Evolutionary conservation across 441 rosid genomes (phyloP).

Genomic region (Sinapis alba): DNA sequence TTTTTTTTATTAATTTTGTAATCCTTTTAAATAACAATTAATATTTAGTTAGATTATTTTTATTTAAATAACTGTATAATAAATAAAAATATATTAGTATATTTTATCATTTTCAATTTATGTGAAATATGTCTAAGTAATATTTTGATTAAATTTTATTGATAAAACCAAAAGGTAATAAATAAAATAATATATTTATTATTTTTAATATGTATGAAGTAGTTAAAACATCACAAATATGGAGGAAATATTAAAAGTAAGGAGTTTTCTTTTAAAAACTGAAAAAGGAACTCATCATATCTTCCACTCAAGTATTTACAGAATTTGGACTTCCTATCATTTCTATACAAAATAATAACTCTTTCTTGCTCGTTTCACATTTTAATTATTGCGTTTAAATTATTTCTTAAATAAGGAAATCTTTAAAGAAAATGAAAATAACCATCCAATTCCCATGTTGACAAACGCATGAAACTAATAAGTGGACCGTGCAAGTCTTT

Average conservation of each 20-base stretch:
- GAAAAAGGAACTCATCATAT: conserved; percentile 2
- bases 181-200: no score
- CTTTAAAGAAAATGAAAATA: not conserved
- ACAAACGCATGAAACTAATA: conserved; percentile 11
- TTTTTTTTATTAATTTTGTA: no score
- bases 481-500: conserved; percentile 6
- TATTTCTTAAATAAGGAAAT: not conserved
- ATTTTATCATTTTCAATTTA: no score
- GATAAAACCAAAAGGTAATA: no score
- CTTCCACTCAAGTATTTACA: not conserved
- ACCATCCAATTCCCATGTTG: conserved; percentile 8
- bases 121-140: no score
- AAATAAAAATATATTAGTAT: no score
- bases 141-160: no score
- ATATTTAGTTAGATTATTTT: no score
- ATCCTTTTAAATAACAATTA: no score
- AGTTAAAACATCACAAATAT: no score
- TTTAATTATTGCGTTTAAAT: not conserved
- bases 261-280: not conserved
- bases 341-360: not conserved
- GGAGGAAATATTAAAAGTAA: not conserved
- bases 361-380: not conserved
- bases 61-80: no score
- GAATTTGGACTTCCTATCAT: not conserved
- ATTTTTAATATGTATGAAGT: no score